Evolutionary conservation across 2,329 filamentous ascomycete species (phyloP), one percentile per base, ranked within the genome.

Genomic region (Emericellopsis cladophorae): DNA sequence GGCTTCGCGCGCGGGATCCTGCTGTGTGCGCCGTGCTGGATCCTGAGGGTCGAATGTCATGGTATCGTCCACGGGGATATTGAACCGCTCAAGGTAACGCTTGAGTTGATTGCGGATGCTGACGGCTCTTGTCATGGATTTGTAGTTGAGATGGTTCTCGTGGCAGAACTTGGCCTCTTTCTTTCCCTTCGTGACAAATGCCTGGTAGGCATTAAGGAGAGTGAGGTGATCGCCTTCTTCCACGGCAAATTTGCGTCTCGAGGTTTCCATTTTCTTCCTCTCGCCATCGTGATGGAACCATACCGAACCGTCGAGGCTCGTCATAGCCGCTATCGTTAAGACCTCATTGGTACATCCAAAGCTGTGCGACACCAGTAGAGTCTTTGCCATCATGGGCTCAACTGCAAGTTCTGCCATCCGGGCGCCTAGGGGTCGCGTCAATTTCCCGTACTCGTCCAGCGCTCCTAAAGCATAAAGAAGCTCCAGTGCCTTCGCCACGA

Each of bases 211-310:
- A 52, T 98, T 96, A 33, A 95, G 72, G 10, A 95, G 73, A 1
- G 89, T 95, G 21, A 96, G 63, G 52, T 96, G 90, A 51, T 98
- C 92, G 1, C 92, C 92, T 64, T 96, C 89, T 45, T 93, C 86
- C 7, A 81, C 89, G 0, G 90, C 86, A 54, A 96, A 96, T 52
- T 83, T 85, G 37, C 85, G 74, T 37, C 84, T 72, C 23, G 80
- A 76, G 16, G 72, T 79, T 54, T 95, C 87, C 56, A 83, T 76
- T 39, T 71, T 68, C 52, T 83, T 88, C 52, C 82, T 84, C 48
- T 85, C 81, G 31, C 77, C 83, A 21, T 89, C 81, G 49, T 87
- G 80, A 26, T 82, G 74, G 46, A 95, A 77, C 81, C 87, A 96
- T 0, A 94, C 72, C 36, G 76, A 81, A 5, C 86, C 84, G 21